phyloP scores from a whole-genome alignment of 2,329 filamentous ascomycete species.

The Xylaria sp. region DNA sequence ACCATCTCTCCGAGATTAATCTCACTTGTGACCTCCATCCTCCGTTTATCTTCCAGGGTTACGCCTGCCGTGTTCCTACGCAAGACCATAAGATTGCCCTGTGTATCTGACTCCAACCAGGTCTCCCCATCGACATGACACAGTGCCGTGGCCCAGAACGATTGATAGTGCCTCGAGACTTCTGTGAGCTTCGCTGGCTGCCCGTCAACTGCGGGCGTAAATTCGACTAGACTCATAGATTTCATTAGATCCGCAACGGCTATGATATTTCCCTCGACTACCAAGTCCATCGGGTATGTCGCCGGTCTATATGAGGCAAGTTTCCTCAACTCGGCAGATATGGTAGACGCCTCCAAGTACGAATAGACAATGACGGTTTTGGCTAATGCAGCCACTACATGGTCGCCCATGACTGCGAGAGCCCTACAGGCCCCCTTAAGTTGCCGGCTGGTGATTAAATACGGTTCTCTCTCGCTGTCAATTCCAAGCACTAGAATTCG shows the following conservation, averaged over 20 bases:
- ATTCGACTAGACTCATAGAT: conserved; percentile 82
- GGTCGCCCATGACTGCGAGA: conserved; percentile 76
- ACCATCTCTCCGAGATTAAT: conserved; percentile 92
- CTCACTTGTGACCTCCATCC: conserved; percentile 80
- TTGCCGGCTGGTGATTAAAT: conserved; percentile 73
- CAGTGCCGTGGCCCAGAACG: conserved; percentile 83
- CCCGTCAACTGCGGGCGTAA: conserved; percentile 65
- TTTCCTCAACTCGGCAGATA: conserved; percentile 70
- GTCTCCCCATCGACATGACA: conserved; percentile 76
- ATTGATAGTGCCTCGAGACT: conserved; percentile 81
- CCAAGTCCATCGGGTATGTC: conserved; percentile 84
- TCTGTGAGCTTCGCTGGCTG: conserved; percentile 74
- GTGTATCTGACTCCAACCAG: conserved; percentile 85
- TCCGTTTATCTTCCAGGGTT: conserved; percentile 75
- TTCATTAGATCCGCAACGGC: conserved; percentile 95
- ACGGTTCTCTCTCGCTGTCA: conserved; percentile 76
- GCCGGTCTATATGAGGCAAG: conserved; percentile 81
- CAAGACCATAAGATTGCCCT: conserved; percentile 88
- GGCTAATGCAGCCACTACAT: conserved; percentile 86
- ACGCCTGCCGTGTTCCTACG: conserved; percentile 77
- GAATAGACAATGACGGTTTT: conserved; percentile 78
- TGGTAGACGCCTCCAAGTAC: conserved; percentile 66
- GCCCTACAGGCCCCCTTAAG: conserved; percentile 85
- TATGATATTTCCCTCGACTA: conserved; percentile 77
- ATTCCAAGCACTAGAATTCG: conserved; percentile 88